Evolutionary conservation across 441 rosid genomes (phyloP).

Genomic region (Flueggea neowawraea): DNA sequence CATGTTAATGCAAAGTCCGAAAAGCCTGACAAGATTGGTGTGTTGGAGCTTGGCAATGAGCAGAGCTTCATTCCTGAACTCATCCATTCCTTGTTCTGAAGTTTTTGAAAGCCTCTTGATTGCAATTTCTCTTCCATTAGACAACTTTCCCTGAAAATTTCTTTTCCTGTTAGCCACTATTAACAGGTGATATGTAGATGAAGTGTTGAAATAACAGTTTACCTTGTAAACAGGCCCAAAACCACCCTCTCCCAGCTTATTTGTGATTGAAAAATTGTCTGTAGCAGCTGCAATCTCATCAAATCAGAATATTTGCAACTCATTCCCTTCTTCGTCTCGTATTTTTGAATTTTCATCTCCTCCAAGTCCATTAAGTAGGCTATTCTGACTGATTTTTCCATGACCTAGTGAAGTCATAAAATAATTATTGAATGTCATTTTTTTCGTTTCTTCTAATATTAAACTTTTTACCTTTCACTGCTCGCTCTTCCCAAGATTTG

Average conservation of each 20-base stretch:
- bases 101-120: neutral
- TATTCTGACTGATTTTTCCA: neutral
- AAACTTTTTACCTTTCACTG: constrained; percentile 1
- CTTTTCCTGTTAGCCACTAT: neutral
- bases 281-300: neutral
- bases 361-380: neutral
- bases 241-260: constrained; percentile 2
- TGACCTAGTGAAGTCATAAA: neutral
- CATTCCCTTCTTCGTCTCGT: constrained; percentile 1
- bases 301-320: neutral
- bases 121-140: neutral
- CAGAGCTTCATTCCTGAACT: neutral
- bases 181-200: too few species aligned
- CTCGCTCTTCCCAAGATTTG: neutral
- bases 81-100: constrained; percentile 2
- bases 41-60: constrained; percentile 4
- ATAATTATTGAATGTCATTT: too few species aligned
- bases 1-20: constrained; percentile 1
- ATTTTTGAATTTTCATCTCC: neutral
- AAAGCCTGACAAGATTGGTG: constrained; percentile 2
- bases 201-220: neutral
- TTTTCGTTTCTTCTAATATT: neutral
- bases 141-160: neutral
- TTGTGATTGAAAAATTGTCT: neutral
- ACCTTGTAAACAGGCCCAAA: constrained; percentile 6